Evolutionary conservation across 306 rosid genomes (phyloP).

Genomic region (Malus fusca): DNA sequence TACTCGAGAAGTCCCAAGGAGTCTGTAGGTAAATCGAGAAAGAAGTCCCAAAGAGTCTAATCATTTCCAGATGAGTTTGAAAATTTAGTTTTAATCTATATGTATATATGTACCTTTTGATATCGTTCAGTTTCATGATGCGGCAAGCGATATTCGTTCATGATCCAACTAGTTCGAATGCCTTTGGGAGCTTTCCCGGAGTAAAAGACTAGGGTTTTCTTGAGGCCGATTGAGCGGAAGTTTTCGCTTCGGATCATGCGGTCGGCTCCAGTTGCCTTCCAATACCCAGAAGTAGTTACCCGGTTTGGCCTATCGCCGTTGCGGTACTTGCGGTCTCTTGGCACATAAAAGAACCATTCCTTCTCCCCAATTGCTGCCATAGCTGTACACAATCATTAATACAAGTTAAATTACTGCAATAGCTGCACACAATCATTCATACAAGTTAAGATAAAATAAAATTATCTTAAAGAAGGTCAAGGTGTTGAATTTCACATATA

Average conservation of each 20-base stretch:
- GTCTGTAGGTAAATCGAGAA: neutral
- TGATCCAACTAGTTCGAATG: constrained; percentile 91
- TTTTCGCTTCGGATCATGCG: constrained; percentile 78
- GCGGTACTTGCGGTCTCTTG: constrained; percentile 78
- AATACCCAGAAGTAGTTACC: constrained; percentile 87
- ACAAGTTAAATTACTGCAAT: neutral
- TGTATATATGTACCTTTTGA: constrained; percentile 55
- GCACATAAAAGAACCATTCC: constrained; percentile 98
- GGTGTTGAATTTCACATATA: neutral
- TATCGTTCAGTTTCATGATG: constrained; percentile 92
- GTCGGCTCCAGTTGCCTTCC: constrained; percentile 99
- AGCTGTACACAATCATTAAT: constrained; percentile 31
- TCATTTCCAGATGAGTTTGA: neutral
- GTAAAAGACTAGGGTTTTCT: constrained; percentile 99
- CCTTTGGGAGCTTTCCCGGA: constrained; percentile 98
- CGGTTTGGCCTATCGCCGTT: constrained; percentile 95
- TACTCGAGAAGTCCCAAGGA: neutral
- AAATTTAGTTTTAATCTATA: neutral
- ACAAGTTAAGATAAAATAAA: neutral
- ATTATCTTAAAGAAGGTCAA: too few species aligned
- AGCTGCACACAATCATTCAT: constrained; percentile 24
- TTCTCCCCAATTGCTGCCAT: constrained; percentile 98
- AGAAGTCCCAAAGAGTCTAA: neutral
- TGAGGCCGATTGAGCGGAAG: constrained; percentile 73
- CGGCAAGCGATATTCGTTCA: constrained; percentile 96